Conservation (phyloP, 108 stramenopile genomes). For the Skeletonema costatum region DNA sequence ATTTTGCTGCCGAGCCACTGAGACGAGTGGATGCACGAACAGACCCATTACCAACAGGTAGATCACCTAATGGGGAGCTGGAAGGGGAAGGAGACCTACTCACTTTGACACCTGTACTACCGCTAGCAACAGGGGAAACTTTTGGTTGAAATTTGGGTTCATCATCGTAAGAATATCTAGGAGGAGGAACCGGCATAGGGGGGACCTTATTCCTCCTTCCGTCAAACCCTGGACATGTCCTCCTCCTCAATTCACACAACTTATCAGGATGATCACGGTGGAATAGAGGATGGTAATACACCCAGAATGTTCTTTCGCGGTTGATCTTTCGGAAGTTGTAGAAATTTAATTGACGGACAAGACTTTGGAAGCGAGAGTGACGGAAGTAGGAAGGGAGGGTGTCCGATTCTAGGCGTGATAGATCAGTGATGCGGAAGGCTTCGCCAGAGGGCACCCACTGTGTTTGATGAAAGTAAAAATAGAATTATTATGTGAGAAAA, state of each 20-base stretch:
- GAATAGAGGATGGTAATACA: slow-evolving; percentile 93
- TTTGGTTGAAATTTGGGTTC: background rate
- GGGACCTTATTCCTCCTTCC: slow-evolving; percentile 71
- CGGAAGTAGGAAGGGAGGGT: slow-evolving; percentile 92
- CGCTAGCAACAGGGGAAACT: background rate
- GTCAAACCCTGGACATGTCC: slow-evolving; percentile 84
- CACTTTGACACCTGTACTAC: slow-evolving; percentile 18
- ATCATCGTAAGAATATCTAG: background rate
- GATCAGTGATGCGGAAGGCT: slow-evolving; percentile 84
- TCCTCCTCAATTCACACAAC: slow-evolving; percentile 84
- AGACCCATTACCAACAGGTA: slow-evolving; percentile 25
- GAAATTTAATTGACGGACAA: slow-evolving; percentile 94
- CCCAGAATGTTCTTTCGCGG: slow-evolving; percentile 93
- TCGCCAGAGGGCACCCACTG: slow-evolving; percentile 87
- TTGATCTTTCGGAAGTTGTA: slow-evolving; percentile 90
- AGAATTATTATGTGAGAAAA: slow-evolving; percentile 3
- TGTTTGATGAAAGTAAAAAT: background rate
- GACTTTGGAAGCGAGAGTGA: slow-evolving; percentile 92
- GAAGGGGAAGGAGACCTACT: slow-evolving; percentile 41
- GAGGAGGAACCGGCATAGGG: background rate
- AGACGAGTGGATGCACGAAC: background rate
- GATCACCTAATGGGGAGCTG: slow-evolving; percentile 2
- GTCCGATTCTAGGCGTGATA: slow-evolving; percentile 76
- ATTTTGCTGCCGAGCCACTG: slow-evolving; percentile 16
- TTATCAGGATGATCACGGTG: slow-evolving; percentile 90